Evolutionary conservation across 2,329 filamentous ascomycete genomes (phyloP), one percentile per base, ranked within the genome.

Genomic region (Cladophialophora psammophila): DNA sequence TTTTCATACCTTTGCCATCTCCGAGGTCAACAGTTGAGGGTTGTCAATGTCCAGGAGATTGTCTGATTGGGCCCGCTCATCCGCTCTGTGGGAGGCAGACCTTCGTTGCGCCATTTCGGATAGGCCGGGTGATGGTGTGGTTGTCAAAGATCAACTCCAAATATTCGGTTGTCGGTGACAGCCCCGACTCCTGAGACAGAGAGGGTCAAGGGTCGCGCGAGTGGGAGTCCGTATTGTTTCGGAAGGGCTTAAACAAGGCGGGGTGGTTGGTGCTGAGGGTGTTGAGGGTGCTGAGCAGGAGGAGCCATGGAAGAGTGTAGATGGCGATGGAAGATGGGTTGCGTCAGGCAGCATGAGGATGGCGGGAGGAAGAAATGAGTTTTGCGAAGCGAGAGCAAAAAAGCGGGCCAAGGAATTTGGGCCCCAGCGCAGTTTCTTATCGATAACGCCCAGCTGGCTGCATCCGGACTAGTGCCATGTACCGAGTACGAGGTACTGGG

Each of bases 1-100:
- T 53, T 54, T 38, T 54, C 71, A 48, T 52, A 73, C 72, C 69
- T 71, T 71, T 40, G 71, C 68, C 67, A 73, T 68, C 59, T 73
- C 71, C 32, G 71, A 67, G n/a, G 54, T 70, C 60, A 71, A 38
- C 53, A 64, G 45, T 36, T 64, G 68, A 35, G 68, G 63, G 54
- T 64, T 63, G 54, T 55, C 40, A 52, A 63, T 65, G 20, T 67
- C 61, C n/a, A 36, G 65, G 35, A 31, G 20, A 26, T 48, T 35
- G 32, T 60, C 59, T 42, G 65, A 62, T 60, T 67, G 61, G 55
- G 53, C 34, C 20, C 53, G 58, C n/a, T 61, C 58, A 4, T 65
- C 48, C 42, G 20, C 48, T 12, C 58, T 60, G 38, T 69, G 61
- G 64, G 59, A n/a, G 48, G 45, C 50, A 26, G 38, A 9, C 18